Percentiles rank a stretch among this genome's conserved stretches.
Evolutionary conservation across 1,139 yeast species (phyloP).

Genomic region (Scheffersomyces cryptocercus): DNA sequence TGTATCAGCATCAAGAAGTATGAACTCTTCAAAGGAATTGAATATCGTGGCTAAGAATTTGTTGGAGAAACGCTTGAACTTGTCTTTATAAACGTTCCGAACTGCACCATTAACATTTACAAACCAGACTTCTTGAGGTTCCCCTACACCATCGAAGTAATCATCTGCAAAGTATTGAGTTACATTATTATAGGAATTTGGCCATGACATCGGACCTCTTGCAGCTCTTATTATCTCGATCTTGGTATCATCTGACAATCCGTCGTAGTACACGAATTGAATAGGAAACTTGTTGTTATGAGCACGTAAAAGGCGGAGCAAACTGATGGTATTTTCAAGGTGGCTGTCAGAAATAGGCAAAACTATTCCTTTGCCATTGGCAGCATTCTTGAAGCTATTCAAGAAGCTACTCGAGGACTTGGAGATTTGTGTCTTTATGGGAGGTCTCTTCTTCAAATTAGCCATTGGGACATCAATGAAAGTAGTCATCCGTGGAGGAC

Average conservation of each 20-base stretch:
- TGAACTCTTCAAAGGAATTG: conserved; percentile 21
- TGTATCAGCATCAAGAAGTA: conserved; percentile 20
- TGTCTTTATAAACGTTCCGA: conserved; percentile 20
- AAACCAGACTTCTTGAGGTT: conserved; percentile 42
- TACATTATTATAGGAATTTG: too few relatives aligned
- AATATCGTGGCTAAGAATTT: conserved; percentile 45
- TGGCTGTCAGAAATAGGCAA: conserved; percentile 28
- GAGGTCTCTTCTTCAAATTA: conserved; percentile 3
- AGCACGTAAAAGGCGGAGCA: conserved; percentile 31
- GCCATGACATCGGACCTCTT: too few relatives aligned
- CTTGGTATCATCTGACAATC: conserved; percentile 25
- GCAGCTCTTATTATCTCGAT: conserved; percentile 21
- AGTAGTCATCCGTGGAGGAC: too few relatives aligned
- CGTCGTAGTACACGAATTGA: conserved; percentile 25
- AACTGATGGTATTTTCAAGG: conserved; percentile 18
- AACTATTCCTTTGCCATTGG: conserved; percentile 40
- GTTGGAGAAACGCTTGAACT: conserved; percentile 43
- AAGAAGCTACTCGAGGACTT: not conserved
- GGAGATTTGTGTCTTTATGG: not conserved
- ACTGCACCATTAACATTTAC: conserved; percentile 41
- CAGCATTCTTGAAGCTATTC: conserved; percentile 5
- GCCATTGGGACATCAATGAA: too few relatives aligned
- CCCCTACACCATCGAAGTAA: conserved; percentile 24
- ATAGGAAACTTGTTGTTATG: conserved; percentile 36
- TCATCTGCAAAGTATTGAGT: conserved; percentile 3